A percentile compares a stretch with the other conserved stretches of the same genome.
Conservation (phyloP, 164 flowering plant genomes). For the Vitis riparia region DNA sequence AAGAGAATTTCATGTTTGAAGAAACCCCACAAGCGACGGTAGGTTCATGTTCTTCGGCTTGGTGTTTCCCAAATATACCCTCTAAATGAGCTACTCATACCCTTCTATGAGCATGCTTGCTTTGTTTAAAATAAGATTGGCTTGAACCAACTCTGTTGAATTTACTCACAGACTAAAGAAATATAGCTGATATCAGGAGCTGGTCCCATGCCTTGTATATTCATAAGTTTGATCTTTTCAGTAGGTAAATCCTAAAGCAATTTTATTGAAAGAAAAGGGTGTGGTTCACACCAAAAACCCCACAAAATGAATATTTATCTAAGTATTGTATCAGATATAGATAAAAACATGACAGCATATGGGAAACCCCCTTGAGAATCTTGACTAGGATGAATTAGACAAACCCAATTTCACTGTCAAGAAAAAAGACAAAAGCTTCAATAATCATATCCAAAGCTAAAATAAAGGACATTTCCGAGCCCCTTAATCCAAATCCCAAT, state of each 20-base stretch:
- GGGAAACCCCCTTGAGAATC: slow-evolving; percentile 15
- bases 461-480: slow-evolving; percentile 7
- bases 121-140: too few species aligned
- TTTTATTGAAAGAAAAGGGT: too few species aligned
- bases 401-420: slow-evolving; percentile 10
- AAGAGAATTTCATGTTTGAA: neutral
- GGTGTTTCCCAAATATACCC: slow-evolving; percentile 16
- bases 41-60: slow-evolving; percentile 13
- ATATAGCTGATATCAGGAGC: too few species aligned
- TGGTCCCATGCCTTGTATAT: too few species aligned
- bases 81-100: neutral
- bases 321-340: too few species aligned
- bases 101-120: too few species aligned
- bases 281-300: neutral
- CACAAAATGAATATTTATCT: neutral
- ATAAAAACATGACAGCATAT: neutral
- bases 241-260: too few species aligned
- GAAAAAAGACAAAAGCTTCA: slow-evolving; percentile 20
- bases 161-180: too few species aligned
- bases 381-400: slow-evolving; percentile 16
- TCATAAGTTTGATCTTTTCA: too few species aligned
- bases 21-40: slow-evolving; percentile 3
- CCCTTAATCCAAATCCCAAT: slow-evolving; percentile 28
- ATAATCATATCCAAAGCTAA: slow-evolving; percentile 17
- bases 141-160: too few species aligned